phyloP scores from a whole-genome alignment of 2,329 filamentous ascomycete genomes.

The Monilinia laxa region DNA sequence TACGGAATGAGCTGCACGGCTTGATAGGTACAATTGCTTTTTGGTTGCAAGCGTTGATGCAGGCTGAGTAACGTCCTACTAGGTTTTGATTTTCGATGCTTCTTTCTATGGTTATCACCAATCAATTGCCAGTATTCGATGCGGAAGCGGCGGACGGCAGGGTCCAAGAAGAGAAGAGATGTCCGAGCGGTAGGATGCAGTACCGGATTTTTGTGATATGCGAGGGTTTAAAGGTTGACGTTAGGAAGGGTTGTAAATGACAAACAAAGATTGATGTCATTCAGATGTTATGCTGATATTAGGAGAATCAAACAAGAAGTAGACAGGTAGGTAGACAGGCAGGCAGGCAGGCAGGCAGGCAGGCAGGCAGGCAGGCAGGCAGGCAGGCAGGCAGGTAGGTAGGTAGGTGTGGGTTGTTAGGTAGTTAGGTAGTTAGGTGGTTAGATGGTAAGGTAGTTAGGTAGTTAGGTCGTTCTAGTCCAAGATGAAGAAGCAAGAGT shows the following conservation, averaged over 20 bases:
- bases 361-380: no score
- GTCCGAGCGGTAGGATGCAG: constrained; percentile 10
- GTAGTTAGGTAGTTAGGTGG: no score
- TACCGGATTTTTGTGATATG: not conserved
- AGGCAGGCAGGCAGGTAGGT: no score
- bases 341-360: no score
- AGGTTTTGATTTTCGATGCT: constrained; percentile 11
- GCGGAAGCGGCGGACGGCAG: constrained; percentile 2
- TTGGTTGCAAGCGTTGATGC: not conserved
- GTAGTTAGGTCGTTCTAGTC: no score
- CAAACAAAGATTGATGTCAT: not conserved
- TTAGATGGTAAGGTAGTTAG: no score
- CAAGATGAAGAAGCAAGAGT: not conserved
- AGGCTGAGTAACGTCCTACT: constrained; percentile 13
- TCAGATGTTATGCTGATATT: not conserved
- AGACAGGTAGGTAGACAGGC: no score
- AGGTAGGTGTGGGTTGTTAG: no score
- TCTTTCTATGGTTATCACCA: not conserved
- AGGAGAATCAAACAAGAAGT: not conserved
- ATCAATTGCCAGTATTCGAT: not conserved
- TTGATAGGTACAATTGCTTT: constrained; percentile 3
- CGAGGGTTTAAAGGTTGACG: not conserved
- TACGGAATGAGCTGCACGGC: not conserved
- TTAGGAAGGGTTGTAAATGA: not conserved
- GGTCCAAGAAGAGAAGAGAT: not conserved